A percentile compares a stretch with the other conserved stretches of the same genome.
These are phyloP conservation scores for Somion occarium DNA, from an alignment of 1,284 basidiomycete genomes.

Conservation along the genomic window DNA sequence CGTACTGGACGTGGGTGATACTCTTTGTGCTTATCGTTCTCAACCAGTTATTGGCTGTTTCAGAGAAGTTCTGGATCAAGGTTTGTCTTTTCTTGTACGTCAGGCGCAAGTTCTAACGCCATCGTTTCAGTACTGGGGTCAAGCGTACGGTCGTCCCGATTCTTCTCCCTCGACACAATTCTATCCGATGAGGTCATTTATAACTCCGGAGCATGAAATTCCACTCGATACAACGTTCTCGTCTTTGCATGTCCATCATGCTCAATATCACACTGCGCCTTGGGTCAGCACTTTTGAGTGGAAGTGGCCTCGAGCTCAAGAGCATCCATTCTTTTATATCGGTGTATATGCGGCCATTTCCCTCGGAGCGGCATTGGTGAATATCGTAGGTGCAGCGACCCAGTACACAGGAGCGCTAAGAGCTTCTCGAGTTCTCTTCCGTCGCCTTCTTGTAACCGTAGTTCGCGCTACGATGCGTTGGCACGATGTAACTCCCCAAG, in stretches of 20 bases:
- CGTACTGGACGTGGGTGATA: conserved; percentile 61
- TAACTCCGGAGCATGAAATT: conserved; percentile 28
- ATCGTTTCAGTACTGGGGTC: conserved; percentile 47
- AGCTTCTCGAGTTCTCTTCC: conserved; percentile 58
- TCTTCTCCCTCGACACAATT: conserved; percentile 8
- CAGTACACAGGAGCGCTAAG: conserved; percentile 61
- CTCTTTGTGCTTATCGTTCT: conserved; percentile 45
- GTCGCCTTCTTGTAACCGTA: conserved; percentile 48
- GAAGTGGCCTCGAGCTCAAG: conserved; percentile 41
- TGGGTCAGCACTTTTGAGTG: conserved; percentile 10
- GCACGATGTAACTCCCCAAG: conserved; percentile 46
- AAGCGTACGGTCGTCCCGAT: conserved; percentile 40
- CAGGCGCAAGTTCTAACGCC: no score
- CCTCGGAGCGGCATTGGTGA: conserved; percentile 40
- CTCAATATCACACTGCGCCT: conserved; percentile 11
- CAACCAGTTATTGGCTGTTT: conserved; percentile 44
- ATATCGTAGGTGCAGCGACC: conserved; percentile 39
- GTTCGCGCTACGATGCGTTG: conserved; percentile 59
- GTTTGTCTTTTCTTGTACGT: no score
- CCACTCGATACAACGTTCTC: conserved; percentile 35
- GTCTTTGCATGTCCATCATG: conserved; percentile 31
- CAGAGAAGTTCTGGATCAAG: conserved; percentile 74
- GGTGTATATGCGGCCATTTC: conserved; percentile 57
- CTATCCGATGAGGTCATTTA: conserved; percentile 27
- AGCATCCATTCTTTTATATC: conserved; percentile 61